Base-by-base conservation (phyloP, 1,284 basidiomycete genomes). In the Xerocomus alliaceus region DNA sequence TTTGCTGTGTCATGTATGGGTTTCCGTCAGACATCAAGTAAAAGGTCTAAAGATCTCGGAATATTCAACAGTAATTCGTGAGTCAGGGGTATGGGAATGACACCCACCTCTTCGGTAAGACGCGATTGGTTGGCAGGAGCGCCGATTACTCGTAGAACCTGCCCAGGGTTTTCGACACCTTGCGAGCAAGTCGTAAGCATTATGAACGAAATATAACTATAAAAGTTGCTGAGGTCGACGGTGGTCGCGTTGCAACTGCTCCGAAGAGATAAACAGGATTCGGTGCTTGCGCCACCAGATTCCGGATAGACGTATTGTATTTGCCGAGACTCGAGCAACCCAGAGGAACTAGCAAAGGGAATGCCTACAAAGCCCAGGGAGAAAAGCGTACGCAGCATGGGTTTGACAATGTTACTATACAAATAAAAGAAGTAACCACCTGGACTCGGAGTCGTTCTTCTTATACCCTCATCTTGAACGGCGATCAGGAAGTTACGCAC, bases 181-280 rank as follows among this genome's bases (percentile, higher is more conserved):
- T 47, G 24, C n/a, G 6, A 56, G 52, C 69, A 71, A 4, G 54
- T 60, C 12, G 71, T 73, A n/a, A 70, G 51, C 53, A 70, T 69
- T 45, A 71, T 55, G 53, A 67, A 71, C 5, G 58, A 26, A 24
- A 60, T 44, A 17, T 71, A 61, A 39, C 46, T 58, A 41, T 73
- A 73, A 52, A 69, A 65, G 54, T 71, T 62, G 67, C 4, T 31
- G 9, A 67, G 31, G 52, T 71, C 54, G 22, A 67, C 58, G 0
- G 52, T 61, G 45, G 54, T 62, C 17, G 59, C 54, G 20, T 71
- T 73, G 44, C 71, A 70, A 41, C 66, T 66, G 8, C 61, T 65
- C 17, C 20, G 53, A 34, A 70, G 71, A 6, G 68, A 71, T 18
- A 41, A 20, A 37, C 68, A 73, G 7, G 65, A 65, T 32, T 17